Conservation (phyloP, 2,329 filamentous ascomycete genomes). For the Talaromyces sp. region DNA sequence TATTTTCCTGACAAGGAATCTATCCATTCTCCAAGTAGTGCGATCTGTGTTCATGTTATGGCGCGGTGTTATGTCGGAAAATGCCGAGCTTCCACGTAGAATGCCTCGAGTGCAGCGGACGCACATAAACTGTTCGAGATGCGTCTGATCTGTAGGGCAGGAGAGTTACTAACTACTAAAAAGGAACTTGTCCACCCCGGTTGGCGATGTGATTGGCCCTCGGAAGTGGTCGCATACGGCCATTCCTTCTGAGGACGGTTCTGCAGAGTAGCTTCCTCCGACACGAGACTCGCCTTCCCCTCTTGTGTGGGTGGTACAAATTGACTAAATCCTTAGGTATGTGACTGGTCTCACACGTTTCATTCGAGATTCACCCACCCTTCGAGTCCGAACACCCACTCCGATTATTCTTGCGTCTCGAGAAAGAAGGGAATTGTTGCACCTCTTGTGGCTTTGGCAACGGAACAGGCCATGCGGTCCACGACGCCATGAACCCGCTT, state of each 20-base stretch:
- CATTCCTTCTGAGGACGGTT: not conserved
- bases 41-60: not conserved
- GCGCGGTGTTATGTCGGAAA: not conserved
- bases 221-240: slow-evolving; percentile 2
- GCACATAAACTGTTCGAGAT: slow-evolving; percentile 2
- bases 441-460: not conserved
- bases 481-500: slow-evolving; percentile 20
- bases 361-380: not conserved
- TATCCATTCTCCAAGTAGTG: not conserved
- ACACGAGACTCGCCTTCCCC: not conserved
- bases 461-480: slow-evolving; percentile 15
- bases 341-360: not conserved
- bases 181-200: not conserved
- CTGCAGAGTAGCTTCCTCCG: not conserved
- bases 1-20: not conserved
- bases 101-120: not conserved
- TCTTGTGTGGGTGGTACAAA: not conserved
- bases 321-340: not conserved
- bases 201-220: not conserved
- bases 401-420: not conserved
- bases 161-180: not conserved
- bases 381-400: not conserved
- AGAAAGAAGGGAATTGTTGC: not conserved
- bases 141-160: not conserved
- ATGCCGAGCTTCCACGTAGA: not conserved